phyloP scores from a whole-genome alignment of 352 stramenopile genomes.

The Phytopythium oedochilum region DNA sequence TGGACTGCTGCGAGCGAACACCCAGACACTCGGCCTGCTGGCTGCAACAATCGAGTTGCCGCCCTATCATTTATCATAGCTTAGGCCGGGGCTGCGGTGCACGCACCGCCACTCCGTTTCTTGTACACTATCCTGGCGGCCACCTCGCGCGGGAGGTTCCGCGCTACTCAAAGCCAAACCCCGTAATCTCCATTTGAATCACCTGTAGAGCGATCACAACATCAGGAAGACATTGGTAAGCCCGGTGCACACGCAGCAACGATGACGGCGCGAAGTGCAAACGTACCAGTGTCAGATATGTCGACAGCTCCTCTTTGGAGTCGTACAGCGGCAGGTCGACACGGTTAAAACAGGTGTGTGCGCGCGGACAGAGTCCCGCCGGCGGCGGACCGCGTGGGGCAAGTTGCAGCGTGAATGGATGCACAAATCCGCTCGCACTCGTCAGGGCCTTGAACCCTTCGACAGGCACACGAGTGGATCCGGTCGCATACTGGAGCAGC shows the following conservation, averaged over 20 bases:
- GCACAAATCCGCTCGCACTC: constrained; percentile 76
- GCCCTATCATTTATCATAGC: not conserved
- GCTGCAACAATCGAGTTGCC: not conserved
- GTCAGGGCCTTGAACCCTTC: constrained; percentile 79
- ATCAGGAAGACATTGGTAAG: not conserved
- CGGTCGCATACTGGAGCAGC: constrained; percentile 97
- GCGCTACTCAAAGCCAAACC: constrained; percentile 62
- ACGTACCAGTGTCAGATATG: constrained; percentile 66
- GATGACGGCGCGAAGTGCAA: constrained; percentile 35
- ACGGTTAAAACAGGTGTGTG: constrained; percentile 88
- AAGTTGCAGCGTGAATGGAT: constrained; percentile 78
- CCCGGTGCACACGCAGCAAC: not conserved
- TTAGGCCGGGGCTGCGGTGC: not conserved
- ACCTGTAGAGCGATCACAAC: constrained; percentile 25
- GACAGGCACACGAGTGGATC: constrained; percentile 92
- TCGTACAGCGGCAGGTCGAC: constrained; percentile 82
- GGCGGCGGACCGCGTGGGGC: constrained; percentile 37
- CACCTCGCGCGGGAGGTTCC: not conserved
- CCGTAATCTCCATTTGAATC: constrained; percentile 84
- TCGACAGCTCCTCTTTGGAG: constrained; percentile 81
- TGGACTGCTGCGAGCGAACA: too few relatives aligned
- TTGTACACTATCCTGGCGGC: constrained; percentile 2
- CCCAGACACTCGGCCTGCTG: too few relatives aligned
- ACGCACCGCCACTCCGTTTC: not conserved
- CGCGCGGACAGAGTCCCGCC: constrained; percentile 63